Evolutionary conservation across 306 rosid species (phyloP).

Genomic region (Purshia tridentata): DNA sequence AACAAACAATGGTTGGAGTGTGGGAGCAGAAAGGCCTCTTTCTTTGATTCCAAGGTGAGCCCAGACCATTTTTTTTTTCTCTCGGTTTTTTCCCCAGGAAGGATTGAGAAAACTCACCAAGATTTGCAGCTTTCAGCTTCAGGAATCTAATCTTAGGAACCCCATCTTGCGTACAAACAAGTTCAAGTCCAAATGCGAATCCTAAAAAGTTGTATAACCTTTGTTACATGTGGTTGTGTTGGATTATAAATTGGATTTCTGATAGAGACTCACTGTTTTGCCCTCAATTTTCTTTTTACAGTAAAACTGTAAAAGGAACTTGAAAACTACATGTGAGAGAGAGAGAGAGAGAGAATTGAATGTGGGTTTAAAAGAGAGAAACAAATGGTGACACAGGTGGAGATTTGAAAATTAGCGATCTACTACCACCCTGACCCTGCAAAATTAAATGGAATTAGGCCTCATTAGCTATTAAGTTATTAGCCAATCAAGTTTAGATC

Average conservation of each 20-base stretch:
- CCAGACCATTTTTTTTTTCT: conserved; percentile 34
- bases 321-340: conserved; percentile 32
- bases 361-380: conserved; percentile 11
- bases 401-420: conserved; percentile 17
- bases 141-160: conserved; percentile 10
- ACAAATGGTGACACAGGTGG: conserved; percentile 38
- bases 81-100: background rate
- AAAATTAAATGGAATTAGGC: conserved; percentile 23
- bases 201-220: conserved; percentile 12
- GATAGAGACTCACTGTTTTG: conserved; percentile 30
- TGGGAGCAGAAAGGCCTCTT: conserved; percentile 32
- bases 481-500: conserved; percentile 9
- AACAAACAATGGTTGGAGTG: conserved; percentile 35
- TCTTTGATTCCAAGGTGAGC: conserved; percentile 25
- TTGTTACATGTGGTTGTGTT: conserved; percentile 10
- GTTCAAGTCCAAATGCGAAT: conserved; percentile 5
- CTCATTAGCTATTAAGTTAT: background rate
- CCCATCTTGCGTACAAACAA: conserved; percentile 8
- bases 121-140: conserved; percentile 35
- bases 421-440: conserved; percentile 13
- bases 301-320: background rate
- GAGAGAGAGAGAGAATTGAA: conserved; percentile 20
- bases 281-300: conserved; percentile 19
- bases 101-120: conserved; percentile 29
- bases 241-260: conserved; percentile 15